Percentiles rank a stretch among this genome's conserved stretches.
Conservation (phyloP, 768 basidiomycete species). For the Tricholoma furcatifolium region DNA sequence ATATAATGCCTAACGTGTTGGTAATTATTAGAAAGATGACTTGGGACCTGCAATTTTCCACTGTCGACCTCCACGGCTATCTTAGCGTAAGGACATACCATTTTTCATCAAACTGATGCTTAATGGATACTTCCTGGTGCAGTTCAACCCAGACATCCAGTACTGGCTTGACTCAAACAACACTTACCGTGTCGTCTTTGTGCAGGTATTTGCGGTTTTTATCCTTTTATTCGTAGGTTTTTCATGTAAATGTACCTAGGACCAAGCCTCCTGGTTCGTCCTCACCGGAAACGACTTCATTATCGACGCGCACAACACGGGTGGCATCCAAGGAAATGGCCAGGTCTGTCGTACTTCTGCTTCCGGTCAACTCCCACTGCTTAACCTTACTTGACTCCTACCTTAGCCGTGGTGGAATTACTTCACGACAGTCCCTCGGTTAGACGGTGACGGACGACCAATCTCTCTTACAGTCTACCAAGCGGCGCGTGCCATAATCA, state of each 20-base stretch:
- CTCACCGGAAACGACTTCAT: constrained; percentile 54
- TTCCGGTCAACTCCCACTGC: background rate
- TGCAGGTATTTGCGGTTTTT: constrained; percentile 41
- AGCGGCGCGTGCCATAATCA: constrained; percentile 40
- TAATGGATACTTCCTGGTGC: background rate
- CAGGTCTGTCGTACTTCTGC: constrained; percentile 32
- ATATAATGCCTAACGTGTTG: background rate
- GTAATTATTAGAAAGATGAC: constrained; percentile 44
- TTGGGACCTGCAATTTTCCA: constrained; percentile 45
- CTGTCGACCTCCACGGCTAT: constrained; percentile 43
- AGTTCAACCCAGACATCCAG: constrained; percentile 55
- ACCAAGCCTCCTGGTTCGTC: constrained; percentile 65
- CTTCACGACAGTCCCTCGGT: constrained; percentile 43
- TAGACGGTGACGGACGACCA: constrained; percentile 58
- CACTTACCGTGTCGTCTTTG: constrained; percentile 61
- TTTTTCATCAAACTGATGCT: background rate
- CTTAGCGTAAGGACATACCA: constrained; percentile 34
- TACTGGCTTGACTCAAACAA: constrained; percentile 55
- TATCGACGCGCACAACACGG: constrained; percentile 53
- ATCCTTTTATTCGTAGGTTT: background rate
- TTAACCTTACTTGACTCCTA: too few relatives aligned
- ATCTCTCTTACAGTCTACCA: constrained; percentile 52
- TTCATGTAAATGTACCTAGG: constrained; percentile 25
- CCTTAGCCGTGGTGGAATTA: constrained; percentile 54
- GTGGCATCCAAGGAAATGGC: constrained; percentile 60